Conservation (phyloP, 1,139 yeast genomes). For the Suhomyces atakaporum region DNA sequence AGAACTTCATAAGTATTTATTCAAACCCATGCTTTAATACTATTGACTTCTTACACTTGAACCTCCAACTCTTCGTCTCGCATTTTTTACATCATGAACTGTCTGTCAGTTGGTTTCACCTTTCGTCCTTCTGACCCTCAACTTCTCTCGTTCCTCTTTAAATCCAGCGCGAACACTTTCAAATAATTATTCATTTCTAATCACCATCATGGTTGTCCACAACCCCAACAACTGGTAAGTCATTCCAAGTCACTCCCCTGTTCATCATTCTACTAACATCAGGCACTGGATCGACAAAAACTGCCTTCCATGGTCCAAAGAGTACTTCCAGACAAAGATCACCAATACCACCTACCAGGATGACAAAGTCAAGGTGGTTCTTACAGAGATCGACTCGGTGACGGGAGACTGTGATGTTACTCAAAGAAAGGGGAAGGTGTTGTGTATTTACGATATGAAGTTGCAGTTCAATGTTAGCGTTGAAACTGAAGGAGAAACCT, state of each 20-base stretch:
- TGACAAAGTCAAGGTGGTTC: conserved; percentile 35
- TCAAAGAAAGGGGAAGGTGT: conserved; percentile 78
- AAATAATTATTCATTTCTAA: too few species aligned
- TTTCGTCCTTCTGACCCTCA: too few species aligned
- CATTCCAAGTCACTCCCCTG: background rate
- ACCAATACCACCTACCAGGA: conserved; percentile 35
- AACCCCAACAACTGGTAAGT: conserved; percentile 82
- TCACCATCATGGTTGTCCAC: conserved; percentile 61
- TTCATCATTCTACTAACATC: conserved; percentile 21
- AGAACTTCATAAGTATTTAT: too few species aligned
- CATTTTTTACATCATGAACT: too few species aligned
- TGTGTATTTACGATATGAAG: conserved; percentile 69
- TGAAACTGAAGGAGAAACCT: conserved; percentile 21
- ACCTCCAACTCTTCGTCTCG: too few species aligned
- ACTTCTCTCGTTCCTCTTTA: too few species aligned
- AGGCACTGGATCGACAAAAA: conserved; percentile 87
- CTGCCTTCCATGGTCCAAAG: conserved; percentile 74
- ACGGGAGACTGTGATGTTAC: conserved; percentile 80
- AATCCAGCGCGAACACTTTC: too few species aligned
- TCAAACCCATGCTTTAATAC: too few species aligned
- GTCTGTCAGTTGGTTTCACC: too few species aligned
- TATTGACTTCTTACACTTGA: too few species aligned
- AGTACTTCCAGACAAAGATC: conserved; percentile 52
- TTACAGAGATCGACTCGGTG: conserved; percentile 47
- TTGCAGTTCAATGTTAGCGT: conserved; percentile 50